A percentile compares a stretch with the other conserved stretches of the same genome.
Evolutionary conservation across 116 monocot species (phyloP).

Genomic region (Dioscorea cayenensis): DNA sequence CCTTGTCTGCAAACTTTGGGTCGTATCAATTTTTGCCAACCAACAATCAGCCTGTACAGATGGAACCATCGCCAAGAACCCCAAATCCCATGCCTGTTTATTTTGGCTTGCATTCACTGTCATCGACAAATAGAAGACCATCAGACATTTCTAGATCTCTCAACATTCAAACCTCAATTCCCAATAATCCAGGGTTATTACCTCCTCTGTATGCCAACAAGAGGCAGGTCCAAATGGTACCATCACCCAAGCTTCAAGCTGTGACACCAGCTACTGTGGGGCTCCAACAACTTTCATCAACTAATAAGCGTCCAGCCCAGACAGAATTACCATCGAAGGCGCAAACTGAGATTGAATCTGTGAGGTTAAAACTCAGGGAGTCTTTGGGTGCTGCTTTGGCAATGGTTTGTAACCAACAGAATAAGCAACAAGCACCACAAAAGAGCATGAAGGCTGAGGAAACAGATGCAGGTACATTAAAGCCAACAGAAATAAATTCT

Average conservation of each 20-base stretch:
- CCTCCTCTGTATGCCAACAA: slow-evolving; percentile 10
- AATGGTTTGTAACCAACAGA: slow-evolving; percentile 35
- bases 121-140: slow-evolving; percentile 16
- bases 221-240: slow-evolving; percentile 16
- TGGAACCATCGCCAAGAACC: slow-evolving; percentile 13
- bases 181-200: slow-evolving; percentile 12
- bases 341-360: slow-evolving; percentile 45
- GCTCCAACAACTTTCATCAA: slow-evolving; percentile 13
- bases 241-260: slow-evolving; percentile 30
- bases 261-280: slow-evolving; percentile 8
- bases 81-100: slow-evolving; percentile 14
- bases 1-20: slow-evolving; percentile 9
- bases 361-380: slow-evolving; percentile 85
- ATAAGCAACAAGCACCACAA: slow-evolving; percentile 16
- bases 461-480: neutral
- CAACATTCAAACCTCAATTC: slow-evolving; percentile 11
- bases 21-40: slow-evolving; percentile 21
- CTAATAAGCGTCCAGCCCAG: slow-evolving; percentile 30
- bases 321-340: slow-evolving; percentile 21
- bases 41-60: slow-evolving; percentile 15
- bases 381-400: slow-evolving; percentile 60
- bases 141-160: slow-evolving; percentile 1
- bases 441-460: slow-evolving; percentile 6
- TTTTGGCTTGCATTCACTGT: slow-evolving; percentile 19
- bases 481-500: slow-evolving; percentile 3